phyloP scores from a whole-genome alignment of 208 protist genomes.

The Blastocrithidia nonstop region DNA sequence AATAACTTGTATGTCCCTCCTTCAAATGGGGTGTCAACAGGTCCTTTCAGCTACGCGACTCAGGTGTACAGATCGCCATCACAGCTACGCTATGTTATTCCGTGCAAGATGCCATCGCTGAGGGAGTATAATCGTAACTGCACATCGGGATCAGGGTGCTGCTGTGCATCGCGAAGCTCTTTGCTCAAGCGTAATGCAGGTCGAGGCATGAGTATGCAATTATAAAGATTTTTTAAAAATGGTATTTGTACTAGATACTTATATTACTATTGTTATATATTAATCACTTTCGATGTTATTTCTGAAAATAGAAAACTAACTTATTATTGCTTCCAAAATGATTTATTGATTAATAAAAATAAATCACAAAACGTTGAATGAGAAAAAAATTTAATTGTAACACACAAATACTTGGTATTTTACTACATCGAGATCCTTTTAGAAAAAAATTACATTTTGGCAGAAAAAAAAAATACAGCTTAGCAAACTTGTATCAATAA shows the following conservation, averaged over 20 bases:
- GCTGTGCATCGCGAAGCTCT: constrained; percentile 32
- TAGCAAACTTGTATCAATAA: too few relatives aligned
- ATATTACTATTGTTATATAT: background rate
- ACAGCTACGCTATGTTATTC: background rate
- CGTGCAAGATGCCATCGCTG: background rate
- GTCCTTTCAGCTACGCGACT: constrained; percentile 48
- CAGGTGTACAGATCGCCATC: constrained; percentile 30
- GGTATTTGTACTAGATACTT: background rate
- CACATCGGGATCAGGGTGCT: constrained; percentile 31
- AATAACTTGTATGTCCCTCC: constrained; percentile 50
- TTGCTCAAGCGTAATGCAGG: constrained; percentile 30
- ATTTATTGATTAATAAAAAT: too few relatives aligned
- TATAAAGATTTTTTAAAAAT: constrained; percentile 2
- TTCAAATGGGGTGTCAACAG: constrained; percentile 64
- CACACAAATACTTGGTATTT: too few relatives aligned
- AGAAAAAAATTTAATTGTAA: too few relatives aligned
- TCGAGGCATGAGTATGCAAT: constrained; percentile 11
- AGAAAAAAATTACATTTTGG: too few relatives aligned
- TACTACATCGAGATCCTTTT: too few relatives aligned
- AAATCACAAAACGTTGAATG: too few relatives aligned
- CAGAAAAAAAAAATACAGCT: too few relatives aligned
- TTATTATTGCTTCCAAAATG: too few relatives aligned
- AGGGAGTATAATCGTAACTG: constrained; percentile 21
- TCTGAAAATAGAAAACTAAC: constrained; percentile 1
- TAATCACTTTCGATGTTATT: constrained; percentile 5